Evolutionary conservation across 2,329 filamentous ascomycete genomes (phyloP).

Genomic region (Fusarium setosum): DNA sequence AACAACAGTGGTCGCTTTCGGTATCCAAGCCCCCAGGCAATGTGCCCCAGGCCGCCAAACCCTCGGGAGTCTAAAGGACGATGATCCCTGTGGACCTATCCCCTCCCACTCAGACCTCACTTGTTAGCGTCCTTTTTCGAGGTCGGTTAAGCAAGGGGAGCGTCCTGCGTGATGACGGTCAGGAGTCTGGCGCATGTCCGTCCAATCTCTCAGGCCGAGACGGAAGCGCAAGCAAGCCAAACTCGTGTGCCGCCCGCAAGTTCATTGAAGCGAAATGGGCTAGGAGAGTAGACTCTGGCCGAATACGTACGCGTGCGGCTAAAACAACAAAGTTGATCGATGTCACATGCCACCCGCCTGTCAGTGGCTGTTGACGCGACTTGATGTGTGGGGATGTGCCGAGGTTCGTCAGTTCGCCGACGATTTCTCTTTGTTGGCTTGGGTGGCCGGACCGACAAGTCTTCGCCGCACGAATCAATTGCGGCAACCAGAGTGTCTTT

Average conservation of each 20-base stretch:
- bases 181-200: background rate
- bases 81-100: conserved; percentile 8
- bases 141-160: conserved; percentile 28
- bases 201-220: conserved; percentile 16
- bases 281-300: conserved; percentile 6
- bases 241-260: background rate
- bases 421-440: background rate
- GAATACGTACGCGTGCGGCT: conserved; percentile 21
- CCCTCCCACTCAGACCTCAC: conserved; percentile 18
- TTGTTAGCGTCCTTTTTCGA: conserved; percentile 17
- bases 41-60: background rate
- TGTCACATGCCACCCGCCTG: conserved; percentile 29
- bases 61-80: conserved; percentile 6
- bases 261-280: conserved; percentile 17
- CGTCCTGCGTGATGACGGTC: conserved; percentile 11
- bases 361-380: conserved; percentile 6
- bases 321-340: conserved; percentile 22
- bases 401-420: background rate
- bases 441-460: conserved; percentile 23
- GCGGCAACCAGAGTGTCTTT: conserved; percentile 10
- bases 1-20: background rate
- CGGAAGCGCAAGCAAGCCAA: conserved; percentile 2
- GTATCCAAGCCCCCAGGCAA: too few species aligned
- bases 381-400: conserved; percentile 26
- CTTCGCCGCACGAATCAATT: conserved; percentile 8